These are phyloP conservation scores for Quercus tomentella DNA, from an alignment of 331 rosid species.

Conservation along the genomic window DNA sequence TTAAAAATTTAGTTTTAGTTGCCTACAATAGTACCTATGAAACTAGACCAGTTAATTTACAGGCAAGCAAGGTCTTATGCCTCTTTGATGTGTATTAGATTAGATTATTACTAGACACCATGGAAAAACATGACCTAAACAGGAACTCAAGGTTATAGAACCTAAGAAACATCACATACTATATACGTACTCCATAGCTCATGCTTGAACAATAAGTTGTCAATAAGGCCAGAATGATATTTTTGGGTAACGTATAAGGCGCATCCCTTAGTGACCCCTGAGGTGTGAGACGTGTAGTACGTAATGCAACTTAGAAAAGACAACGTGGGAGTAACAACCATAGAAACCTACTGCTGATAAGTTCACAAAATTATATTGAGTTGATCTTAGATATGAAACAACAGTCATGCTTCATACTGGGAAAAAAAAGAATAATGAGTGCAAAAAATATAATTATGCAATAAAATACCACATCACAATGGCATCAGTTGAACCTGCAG, in stretches of 20 bases:
- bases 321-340: background rate
- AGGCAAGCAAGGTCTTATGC: background rate
- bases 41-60: background rate
- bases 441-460: background rate
- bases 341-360: background rate
- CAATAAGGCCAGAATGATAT: background rate
- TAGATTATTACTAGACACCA: background rate
- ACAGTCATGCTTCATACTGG: background rate
- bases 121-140: background rate
- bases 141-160: background rate
- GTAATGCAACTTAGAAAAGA: background rate
- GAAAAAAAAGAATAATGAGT: background rate
- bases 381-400: constrained; percentile 3
- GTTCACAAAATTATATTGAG: background rate
- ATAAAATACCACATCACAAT: constrained; percentile 80
- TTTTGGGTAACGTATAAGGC: background rate
- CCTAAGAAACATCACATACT: background rate
- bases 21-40: background rate
- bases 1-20: background rate
- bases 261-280: background rate
- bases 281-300: background rate
- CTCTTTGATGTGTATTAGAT: background rate
- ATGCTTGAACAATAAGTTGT: background rate
- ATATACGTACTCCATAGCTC: background rate
- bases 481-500: constrained; percentile 96